Base-by-base conservation (phyloP, 1,139 yeast species). In the Geotrichum europaeum region DNA sequence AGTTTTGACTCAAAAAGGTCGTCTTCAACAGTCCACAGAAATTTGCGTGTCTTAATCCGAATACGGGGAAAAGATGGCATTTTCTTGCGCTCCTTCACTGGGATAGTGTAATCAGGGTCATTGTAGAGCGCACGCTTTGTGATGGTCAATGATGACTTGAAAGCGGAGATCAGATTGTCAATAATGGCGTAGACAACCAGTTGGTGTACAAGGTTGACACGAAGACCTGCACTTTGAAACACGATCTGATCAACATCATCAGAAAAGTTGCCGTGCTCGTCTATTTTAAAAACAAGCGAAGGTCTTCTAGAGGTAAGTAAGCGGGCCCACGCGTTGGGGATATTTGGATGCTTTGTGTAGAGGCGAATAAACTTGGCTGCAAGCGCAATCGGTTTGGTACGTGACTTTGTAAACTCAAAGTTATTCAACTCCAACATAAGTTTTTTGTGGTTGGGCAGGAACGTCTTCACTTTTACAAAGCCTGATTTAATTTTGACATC, bases 1-100 rank as follows among this genome's bases (percentile, higher is more conserved):
- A 92, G 74, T 66, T 89, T 87, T 1, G 86, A 75, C 72, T 92
- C 98, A 71, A 92, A 90, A 4, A 95, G 90, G 73, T 91, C 97
- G 73, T 91, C 97, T 62, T 85, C 90, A 73, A 86, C 76, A 12
- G 75, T 70, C 57, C 86, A 75, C 1, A 79, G 68, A 4, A 89
- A 67, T 36, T 76, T 75, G 9, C 78, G 75, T 0, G 91, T 74
- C 57, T 71, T 76, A 12, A 89, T 56, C 9, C 78, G 75, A 3
- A 87, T 76, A 20, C 74, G 73, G 0, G 95, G 94, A 12, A 88
- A 63, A 4, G 70, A 67, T 6, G 75, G 72, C 22, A 68, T 58
- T 2, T 60, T 58, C 34, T 60, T 63, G 51, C 67, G 63, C 57
- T 66, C 68, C 57, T 70, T 78, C 6, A 82, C 58, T 74, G 75